Base-by-base conservation (phyloP, 768 basidiomycete species). In the Russula vinacea region DNA sequence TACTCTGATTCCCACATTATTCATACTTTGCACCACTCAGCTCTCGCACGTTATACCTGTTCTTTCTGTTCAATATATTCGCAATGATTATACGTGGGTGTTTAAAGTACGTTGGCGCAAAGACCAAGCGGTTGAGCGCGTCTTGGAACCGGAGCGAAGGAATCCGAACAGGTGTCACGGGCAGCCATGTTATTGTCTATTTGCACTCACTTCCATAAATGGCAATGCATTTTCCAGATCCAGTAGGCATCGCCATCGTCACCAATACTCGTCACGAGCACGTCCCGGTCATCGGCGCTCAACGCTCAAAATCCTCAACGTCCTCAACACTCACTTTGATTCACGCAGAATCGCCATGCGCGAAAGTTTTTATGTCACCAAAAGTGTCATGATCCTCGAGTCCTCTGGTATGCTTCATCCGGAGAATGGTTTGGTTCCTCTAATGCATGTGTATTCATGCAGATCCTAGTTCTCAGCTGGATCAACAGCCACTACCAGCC, bases 341-440 rank as follows among this genome's bases (percentile, higher is more conserved):
- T 22, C 44, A 13, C n/a, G 9, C 44, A 45, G 44, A 45, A 45
- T n/a, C 19, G 19, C 8, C n/a, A 17, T n/a, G n/a, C n/a, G n/a
- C n/a, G n/a, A n/a, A n/a, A n/a, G n/a, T n/a, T n/a, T n/a, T n/a
- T n/a, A n/a, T n/a, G n/a, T n/a, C n/a, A n/a, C n/a, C n/a, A n/a
- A n/a, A n/a, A n/a, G n/a, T n/a, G n/a, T 37, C 51, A 35, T 45
- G 44, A 14, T 5, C 24, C 44, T 44, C 42, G 47, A 58, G 56
- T 26, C 24, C 47, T 58, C 57, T 45, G 57, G 62, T 64, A 53
- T 32, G 51, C 24, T 19, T 26, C 33, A 51, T 45, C n/a, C 11
- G 29, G 35, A 44, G 5, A 53, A 42, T 52, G 8, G 17, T 22
- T 52, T 24, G 2, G 14, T 17, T 14, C 8, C 24, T n/a, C 45